These are phyloP conservation scores for Chaetothyriales sp. DNA, from an alignment of 2,329 filamentous ascomycete genomes.

Conservation along the genomic window DNA sequence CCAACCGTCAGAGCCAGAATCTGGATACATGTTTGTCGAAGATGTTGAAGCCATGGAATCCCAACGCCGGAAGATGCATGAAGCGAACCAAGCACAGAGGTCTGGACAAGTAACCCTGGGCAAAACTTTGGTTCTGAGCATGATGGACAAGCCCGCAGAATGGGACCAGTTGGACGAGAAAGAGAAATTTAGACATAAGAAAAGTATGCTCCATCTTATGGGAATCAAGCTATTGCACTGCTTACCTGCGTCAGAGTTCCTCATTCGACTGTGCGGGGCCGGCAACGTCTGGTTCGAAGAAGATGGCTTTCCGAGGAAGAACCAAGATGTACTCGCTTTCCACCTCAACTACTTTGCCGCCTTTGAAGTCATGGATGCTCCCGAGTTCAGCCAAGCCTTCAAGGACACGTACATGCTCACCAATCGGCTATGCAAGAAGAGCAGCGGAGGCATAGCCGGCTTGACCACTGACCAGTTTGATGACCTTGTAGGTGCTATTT, in stretches of 20 bases:
- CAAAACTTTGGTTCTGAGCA: not conserved
- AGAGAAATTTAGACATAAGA: not conserved
- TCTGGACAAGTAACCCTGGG: not conserved
- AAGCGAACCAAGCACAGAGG: not conserved
- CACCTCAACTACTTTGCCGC: conserved; percentile 3
- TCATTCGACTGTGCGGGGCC: conserved; percentile 2
- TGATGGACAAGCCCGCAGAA: conserved; percentile 4
- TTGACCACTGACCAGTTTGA: not conserved
- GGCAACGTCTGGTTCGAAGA: conserved; percentile 6
- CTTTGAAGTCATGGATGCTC: conserved; percentile 3
- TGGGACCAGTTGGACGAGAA: conserved; percentile 3
- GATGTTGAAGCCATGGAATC: not conserved
- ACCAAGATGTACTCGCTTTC: not conserved
- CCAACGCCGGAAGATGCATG: not conserved
- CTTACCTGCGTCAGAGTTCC: conserved; percentile 1
- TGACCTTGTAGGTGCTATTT: not conserved
- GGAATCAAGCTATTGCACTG: not conserved
- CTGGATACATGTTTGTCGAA: not conserved
- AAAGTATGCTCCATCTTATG: not conserved
- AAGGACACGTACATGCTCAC: not conserved
- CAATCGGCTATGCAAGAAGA: not conserved
- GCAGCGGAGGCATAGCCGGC: not conserved
- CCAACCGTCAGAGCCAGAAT: not conserved
- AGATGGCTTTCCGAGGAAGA: not conserved
- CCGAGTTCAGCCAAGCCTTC: not conserved